Evolutionary conservation across 78 protist species (phyloP).

Genomic region (Dictyostelium capitatum): DNA sequence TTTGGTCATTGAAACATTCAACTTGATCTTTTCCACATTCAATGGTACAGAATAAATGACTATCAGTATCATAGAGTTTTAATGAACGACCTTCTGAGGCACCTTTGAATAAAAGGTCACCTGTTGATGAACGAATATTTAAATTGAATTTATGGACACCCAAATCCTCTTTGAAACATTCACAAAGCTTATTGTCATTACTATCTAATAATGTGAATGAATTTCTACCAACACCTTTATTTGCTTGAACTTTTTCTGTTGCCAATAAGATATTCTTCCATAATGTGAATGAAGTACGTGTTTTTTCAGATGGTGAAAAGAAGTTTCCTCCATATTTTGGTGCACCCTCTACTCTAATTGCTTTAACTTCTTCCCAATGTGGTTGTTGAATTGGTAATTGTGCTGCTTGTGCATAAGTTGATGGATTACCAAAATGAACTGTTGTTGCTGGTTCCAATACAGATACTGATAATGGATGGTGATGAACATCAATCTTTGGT

Average conservation of each 20-base stretch:
- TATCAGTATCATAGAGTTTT: constrained; percentile 24
- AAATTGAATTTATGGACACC: constrained; percentile 58
- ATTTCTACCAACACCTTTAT: constrained; percentile 74
- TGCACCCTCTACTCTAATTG: not conserved
- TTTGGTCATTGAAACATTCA: constrained; percentile 37
- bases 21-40: constrained; percentile 57
- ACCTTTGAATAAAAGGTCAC: constrained; percentile 62
- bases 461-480: constrained; percentile 69
- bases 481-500: constrained; percentile 78
- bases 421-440: constrained; percentile 47
- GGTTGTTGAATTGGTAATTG: not conserved
- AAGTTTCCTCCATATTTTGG: not conserved
- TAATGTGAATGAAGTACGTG: not conserved
- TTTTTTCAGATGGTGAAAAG: not conserved
- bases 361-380: constrained; percentile 21
- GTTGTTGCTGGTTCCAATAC: constrained; percentile 73
- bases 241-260: constrained; percentile 17
- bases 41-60: constrained; percentile 8
- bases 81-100: constrained; percentile 48
- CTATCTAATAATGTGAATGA: constrained; percentile 19
- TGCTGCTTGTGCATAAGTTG: not conserved
- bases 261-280: constrained; percentile 4
- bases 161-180: constrained; percentile 56
- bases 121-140: constrained; percentile 34
- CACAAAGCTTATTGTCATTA: constrained; percentile 12